Evolutionary conservation across 1,284 basidiomycete genomes (phyloP), one percentile per base, ranked within the genome.

Genomic region (Boletus sp.): DNA sequence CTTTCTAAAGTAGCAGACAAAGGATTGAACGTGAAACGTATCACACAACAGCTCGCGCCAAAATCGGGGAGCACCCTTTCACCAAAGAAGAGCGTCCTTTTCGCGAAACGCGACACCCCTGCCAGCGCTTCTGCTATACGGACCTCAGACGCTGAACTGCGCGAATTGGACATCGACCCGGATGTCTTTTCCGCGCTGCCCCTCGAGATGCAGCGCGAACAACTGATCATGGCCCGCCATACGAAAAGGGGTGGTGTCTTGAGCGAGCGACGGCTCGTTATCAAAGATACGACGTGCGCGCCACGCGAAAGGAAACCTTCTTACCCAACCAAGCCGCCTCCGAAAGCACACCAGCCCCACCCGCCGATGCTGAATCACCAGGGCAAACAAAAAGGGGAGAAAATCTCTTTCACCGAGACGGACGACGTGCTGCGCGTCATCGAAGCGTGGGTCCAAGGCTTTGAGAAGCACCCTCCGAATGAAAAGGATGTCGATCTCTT

Each of bases 401-500:
- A 77, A 56, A 50, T 80, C 22, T 64, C 68, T 43, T 81, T 82
- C 46, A 75, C 73, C 5, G 79, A 83, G 55, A 76, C 78, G 16
- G 77, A 76, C 32, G 87, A 90, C 52, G 75, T 94, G 25, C 80
- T 88, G 59, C 64, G 67, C 4, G 73, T 86, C 19, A 74, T 94
- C 32, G 81, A 82, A 52, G 60, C 69, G 30, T 94, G 92, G 92
- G 78, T 94, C 4, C 71, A 76, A 36, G 68, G 72, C 1, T 85
- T 84, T 56, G 63, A 64, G 40, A 69, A 77, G 37, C 72, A 75
- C 48, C 73, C 74, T 13, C 91, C 91, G 30, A 80, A 82, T 47
- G 68, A 72, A 51, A 76, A 73, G 58, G 92, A 94, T 57, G 72
- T 90, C 3, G 78, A 80, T 20, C 82, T 80, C 55, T 84, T 94